Percentiles rank a stretch among this genome's conserved stretches.
Conservation (phyloP, 2,329 filamentous ascomycete genomes). For the Aspergillus clavatus region DNA sequence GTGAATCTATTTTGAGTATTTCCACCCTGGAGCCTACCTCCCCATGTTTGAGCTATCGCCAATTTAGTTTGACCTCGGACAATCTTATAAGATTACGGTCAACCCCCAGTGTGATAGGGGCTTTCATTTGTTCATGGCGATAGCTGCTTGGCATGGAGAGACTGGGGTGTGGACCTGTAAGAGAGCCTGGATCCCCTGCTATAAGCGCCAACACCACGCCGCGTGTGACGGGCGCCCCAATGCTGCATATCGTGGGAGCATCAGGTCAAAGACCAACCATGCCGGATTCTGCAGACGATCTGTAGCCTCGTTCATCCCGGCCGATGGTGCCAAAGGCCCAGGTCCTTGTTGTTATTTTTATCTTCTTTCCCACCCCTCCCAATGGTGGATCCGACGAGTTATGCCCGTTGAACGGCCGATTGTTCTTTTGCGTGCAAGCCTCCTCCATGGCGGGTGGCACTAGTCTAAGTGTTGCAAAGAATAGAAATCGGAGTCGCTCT, state of each 20-base stretch:
- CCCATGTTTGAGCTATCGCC: neutral
- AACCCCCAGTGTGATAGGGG: slow-evolving; percentile 9
- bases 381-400: slow-evolving; percentile 15
- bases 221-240: slow-evolving; percentile 29
- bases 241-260: slow-evolving; percentile 22
- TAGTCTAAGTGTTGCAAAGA: slow-evolving; percentile 28
- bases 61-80: neutral
- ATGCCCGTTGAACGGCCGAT: slow-evolving; percentile 10
- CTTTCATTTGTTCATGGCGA: slow-evolving; percentile 11
- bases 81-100: neutral
- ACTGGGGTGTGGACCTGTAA: slow-evolving; percentile 12
- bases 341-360: slow-evolving; percentile 22
- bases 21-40: neutral
- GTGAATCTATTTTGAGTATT: too few species aligned
- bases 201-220: slow-evolving; percentile 29
- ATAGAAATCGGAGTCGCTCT: slow-evolving; percentile 22
- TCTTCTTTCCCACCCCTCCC: slow-evolving; percentile 8
- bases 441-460: slow-evolving; percentile 15
- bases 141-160: slow-evolving; percentile 2
- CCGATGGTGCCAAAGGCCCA: neutral
- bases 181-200: slow-evolving; percentile 6
- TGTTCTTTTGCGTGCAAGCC: slow-evolving; percentile 13
- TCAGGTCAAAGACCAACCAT: neutral
- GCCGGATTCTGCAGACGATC: slow-evolving; percentile 17
- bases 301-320: neutral